These are phyloP conservation scores for Phlebiopsis flavidoalba DNA, from an alignment of 768 basidiomycete genomes.

Conservation along the genomic window DNA sequence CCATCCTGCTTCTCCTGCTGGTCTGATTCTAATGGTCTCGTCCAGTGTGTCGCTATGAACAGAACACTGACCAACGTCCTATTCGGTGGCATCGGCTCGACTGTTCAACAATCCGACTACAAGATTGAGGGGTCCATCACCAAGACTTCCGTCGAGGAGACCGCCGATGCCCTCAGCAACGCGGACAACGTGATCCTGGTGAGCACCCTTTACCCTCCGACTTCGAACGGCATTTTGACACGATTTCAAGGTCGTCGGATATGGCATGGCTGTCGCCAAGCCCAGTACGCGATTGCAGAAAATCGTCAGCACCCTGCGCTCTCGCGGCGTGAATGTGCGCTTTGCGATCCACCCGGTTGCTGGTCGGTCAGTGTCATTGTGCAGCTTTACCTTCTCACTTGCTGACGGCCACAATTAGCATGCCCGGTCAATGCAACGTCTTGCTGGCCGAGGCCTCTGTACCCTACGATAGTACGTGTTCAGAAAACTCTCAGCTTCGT, in stretches of 20 bases:
- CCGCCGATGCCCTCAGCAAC: constrained; percentile 70
- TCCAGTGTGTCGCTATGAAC: constrained; percentile 89
- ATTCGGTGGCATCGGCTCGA: constrained; percentile 76
- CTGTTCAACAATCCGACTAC: constrained; percentile 44
- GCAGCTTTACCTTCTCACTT: not conserved
- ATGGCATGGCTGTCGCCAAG: constrained; percentile 94
- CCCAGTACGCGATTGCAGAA: constrained; percentile 74
- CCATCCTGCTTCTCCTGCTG: not conserved
- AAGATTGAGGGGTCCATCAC: constrained; percentile 84
- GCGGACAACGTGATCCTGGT: constrained; percentile 80
- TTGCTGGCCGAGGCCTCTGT: constrained; percentile 86
- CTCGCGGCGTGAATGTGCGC: constrained; percentile 74
- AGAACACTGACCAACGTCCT: constrained; percentile 80
- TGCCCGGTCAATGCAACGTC: constrained; percentile 95
- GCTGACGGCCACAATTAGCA: constrained; percentile 35
- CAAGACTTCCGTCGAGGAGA: constrained; percentile 74
- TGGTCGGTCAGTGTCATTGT: constrained; percentile 34
- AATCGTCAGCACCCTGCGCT: constrained; percentile 65
- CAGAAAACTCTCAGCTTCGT: not conserved
- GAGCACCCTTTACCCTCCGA: constrained; percentile 21
- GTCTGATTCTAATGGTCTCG: not conserved
- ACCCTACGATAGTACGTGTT: constrained; percentile 73
- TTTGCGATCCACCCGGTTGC: constrained; percentile 90
- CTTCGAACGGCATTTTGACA: constrained; percentile 17
- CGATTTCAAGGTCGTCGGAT: constrained; percentile 48